Conservation (phyloP, 2,329 filamentous ascomycete species). For the Tolypocladium cylindrosporum region DNA sequence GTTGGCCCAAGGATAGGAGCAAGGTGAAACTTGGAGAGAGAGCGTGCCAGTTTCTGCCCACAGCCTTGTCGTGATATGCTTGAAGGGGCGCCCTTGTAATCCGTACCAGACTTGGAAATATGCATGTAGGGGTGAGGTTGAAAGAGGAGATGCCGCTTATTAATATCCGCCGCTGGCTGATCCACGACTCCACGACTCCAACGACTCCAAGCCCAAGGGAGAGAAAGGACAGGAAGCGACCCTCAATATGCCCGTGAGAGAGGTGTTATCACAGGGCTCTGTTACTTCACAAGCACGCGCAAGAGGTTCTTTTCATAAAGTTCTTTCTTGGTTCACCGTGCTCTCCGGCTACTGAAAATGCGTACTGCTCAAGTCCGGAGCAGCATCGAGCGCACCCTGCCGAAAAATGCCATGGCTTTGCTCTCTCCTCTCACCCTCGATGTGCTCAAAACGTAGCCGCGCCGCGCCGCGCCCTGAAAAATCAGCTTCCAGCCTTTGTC, state of each 20-base stretch:
- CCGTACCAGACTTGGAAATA: neutral
- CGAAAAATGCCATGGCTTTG: neutral
- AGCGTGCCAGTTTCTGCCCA: neutral
- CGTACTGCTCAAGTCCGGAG: neutral
- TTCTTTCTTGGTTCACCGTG: neutral
- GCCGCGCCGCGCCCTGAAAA: neutral
- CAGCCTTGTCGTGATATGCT: neutral
- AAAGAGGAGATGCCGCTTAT: constrained; percentile 1
- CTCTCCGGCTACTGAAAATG: neutral
- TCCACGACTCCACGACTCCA: neutral
- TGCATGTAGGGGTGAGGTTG: neutral
- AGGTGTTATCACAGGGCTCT: no score
- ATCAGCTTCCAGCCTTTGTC: neutral
- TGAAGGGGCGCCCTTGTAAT: neutral
- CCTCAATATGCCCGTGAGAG: no score
- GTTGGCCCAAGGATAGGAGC: neutral
- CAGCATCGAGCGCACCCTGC: neutral
- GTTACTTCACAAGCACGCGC: neutral
- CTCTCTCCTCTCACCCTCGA: neutral
- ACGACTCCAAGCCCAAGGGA: no score
- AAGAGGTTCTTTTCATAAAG: neutral
- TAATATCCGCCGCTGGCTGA: neutral
- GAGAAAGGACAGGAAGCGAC: no score
- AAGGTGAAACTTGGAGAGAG: neutral
- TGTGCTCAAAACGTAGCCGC: neutral